Percentiles rank a stretch among this genome's conserved stretches.
Conservation (phyloP, 176 grass and related monocot species). For the Metroxylon sagu region DNA sequence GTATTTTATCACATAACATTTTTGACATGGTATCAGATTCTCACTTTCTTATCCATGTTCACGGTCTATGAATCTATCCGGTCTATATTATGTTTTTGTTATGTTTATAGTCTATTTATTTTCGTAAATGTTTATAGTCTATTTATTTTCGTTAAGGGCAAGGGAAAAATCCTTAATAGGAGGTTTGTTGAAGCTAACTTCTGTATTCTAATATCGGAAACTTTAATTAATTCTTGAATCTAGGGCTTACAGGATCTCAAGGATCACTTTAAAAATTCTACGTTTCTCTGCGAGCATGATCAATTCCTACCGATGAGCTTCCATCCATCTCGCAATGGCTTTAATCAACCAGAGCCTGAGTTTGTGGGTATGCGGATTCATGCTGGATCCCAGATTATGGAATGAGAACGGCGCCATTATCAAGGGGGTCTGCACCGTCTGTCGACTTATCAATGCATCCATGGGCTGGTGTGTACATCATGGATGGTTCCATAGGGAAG, state of each 20-base stretch:
- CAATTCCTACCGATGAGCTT: slow-evolving; percentile 41
- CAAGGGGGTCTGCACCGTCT: too few relatives aligned
- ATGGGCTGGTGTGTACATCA: neutral
- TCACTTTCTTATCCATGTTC: neutral
- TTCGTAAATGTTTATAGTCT: too few relatives aligned
- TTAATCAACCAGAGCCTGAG: neutral
- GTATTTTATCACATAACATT: too few relatives aligned
- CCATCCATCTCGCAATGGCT: slow-evolving; percentile 37
- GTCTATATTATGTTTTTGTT: neutral
- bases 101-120: too few relatives aligned
- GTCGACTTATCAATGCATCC: slow-evolving; percentile 15
- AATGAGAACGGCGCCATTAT: too few relatives aligned
- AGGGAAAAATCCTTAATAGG: too few relatives aligned
- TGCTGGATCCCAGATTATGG: too few relatives aligned
- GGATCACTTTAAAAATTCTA: slow-evolving; percentile 28
- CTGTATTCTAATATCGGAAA: too few relatives aligned
- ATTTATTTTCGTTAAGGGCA: too few relatives aligned
- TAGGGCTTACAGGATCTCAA: slow-evolving; percentile 17
- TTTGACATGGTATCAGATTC: too few relatives aligned
- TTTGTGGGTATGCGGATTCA: slow-evolving; percentile 15
- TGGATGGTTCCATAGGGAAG: slow-evolving; percentile 50
- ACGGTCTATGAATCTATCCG: neutral
- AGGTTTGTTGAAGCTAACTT: too few relatives aligned
- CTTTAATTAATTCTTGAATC: too few relatives aligned
- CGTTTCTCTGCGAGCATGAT: slow-evolving; percentile 11